Base-by-base conservation (phyloP, 1,284 basidiomycete species). In the Pascua sp. region DNA sequence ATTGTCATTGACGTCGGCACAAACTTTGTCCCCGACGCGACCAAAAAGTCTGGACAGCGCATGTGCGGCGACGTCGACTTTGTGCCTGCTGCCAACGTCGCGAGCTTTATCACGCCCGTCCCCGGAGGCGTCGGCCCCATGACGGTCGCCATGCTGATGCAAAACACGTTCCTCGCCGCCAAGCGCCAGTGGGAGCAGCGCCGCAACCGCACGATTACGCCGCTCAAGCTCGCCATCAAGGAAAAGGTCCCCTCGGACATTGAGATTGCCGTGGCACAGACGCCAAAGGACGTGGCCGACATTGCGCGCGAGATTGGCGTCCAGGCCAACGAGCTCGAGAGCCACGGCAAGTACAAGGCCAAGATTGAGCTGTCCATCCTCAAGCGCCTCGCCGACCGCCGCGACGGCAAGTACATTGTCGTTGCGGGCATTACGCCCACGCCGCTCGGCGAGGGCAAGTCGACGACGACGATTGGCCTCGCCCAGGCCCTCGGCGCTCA, bases 131-230 rank as follows among this genome's bases (percentile, higher is more conserved):
- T 99, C 54, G 96, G 96, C 18, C 96, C 96, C 37, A 97, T 98
- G 95, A 99, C 96, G 10, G 96, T 99, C 60, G 96, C 96, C 44
- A 85, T 98, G 83, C 86, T 99, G 65, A 98, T 98, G 95, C 84
- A 87, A 72, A 99, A 98, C 80, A 95, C 95, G 0, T 81, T 93
- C 64, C 80, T 82, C 62, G 89, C 91, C 53, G 93, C 95, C 38
- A 85, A 91, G 76, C 85, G 90, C 60, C 80, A 86, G 53, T 92
- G 87, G 82, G 83, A 89, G 66, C 80, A 84, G 50, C 78, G 82
- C 42, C 84, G 87, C 51, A 74, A 81, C 17, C 83, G 86, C 59
- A 75, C 79, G 62, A 78, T 96, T 73, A 87, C 83, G 66, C 91
- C 91, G 10, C 84, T 98, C 49, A 84, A 84, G 54, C 83, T 98